A percentile compares a stretch with the other conserved stretches of the same genome.
Conservation (phyloP, 1,284 basidiomycete genomes). For the Cutaneotrichosporon cavernicola region DNA sequence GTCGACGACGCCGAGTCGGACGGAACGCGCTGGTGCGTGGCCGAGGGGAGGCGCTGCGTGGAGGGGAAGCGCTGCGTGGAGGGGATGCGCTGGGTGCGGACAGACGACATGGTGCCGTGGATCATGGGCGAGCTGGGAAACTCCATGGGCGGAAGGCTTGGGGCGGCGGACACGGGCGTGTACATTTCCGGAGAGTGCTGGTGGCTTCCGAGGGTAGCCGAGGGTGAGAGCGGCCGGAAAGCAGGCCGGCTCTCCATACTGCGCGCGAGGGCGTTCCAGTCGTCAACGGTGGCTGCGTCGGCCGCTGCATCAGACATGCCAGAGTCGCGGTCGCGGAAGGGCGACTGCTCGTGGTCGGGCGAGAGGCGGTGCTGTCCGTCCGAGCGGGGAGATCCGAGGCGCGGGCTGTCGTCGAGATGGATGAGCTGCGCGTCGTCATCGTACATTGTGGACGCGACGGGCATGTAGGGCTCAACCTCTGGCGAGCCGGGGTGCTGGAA, state of each 20-base stretch:
- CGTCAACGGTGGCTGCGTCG: constrained; percentile 25
- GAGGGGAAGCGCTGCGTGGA: neutral
- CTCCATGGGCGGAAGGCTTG: constrained; percentile 18
- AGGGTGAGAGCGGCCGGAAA: constrained; percentile 48
- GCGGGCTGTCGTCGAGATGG: constrained; percentile 27
- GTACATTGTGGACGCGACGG: constrained; percentile 28
- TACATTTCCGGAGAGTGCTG: constrained; percentile 11
- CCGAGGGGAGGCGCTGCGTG: constrained; percentile 8
- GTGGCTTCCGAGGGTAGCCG: constrained; percentile 33
- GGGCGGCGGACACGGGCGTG: constrained; percentile 11
- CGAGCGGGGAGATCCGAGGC: constrained; percentile 18
- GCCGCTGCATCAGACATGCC: constrained; percentile 15
- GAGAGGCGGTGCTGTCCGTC: constrained; percentile 28
- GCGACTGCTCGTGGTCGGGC: constrained; percentile 1
- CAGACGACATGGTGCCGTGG: neutral
- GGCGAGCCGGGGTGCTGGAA: constrained; percentile 13
- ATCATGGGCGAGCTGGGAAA: constrained; percentile 16
- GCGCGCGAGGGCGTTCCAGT: constrained; percentile 42
- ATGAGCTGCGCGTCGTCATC: constrained; percentile 20
- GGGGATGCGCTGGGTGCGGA: neutral
- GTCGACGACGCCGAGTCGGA: neutral
- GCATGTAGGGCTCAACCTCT: constrained; percentile 4
- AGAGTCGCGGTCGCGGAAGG: constrained; percentile 17
- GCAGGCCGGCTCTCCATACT: constrained; percentile 39
- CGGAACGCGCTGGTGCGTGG: neutral